Conservation (phyloP, 495 filamentous ascomycete genomes). For the Neurospora hispaniola region DNA sequence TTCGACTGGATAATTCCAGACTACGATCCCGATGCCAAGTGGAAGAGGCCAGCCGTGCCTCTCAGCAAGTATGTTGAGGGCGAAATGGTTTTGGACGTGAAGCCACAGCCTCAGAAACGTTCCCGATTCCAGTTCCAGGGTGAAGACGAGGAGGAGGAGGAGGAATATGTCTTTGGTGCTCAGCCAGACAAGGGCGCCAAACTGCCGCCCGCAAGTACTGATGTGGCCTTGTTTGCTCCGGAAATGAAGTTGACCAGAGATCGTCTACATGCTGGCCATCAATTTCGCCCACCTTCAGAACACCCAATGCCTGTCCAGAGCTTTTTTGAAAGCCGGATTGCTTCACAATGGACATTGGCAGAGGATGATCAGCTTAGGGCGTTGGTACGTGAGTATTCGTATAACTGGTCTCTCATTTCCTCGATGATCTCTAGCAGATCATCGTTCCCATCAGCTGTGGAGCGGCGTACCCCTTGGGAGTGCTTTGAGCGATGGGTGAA, state of each 20-base stretch:
- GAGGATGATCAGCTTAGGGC: conserved; percentile 84
- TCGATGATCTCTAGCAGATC: conserved; percentile 65
- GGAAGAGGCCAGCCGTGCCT: conserved; percentile 69
- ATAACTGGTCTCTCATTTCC: conserved; percentile 93
- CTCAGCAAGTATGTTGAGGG: conserved; percentile 77
- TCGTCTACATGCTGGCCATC: conserved; percentile 81
- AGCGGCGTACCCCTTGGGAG: conserved; percentile 93
- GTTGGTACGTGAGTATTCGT: conserved; percentile 82
- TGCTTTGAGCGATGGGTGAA: conserved; percentile 95
- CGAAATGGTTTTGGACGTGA: conserved; percentile 59
- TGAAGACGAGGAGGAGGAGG: conserved; percentile 53
- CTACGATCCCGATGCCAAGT: conserved; percentile 53
- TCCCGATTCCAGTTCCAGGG: conserved; percentile 69
- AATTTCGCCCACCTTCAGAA: conserved; percentile 87
- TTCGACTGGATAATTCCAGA: conserved; percentile 44
- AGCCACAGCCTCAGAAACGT: conserved; percentile 60
- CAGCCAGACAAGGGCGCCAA: conserved; percentile 29
- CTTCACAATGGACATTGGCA: conserved; percentile 80
- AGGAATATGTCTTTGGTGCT: conserved; percentile 35
- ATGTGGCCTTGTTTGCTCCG: conserved; percentile 78
- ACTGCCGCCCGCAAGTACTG: conserved; percentile 56
- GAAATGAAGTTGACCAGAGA: conserved; percentile 86
- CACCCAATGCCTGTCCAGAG: conserved; percentile 74
- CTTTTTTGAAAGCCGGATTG: conserved; percentile 76
- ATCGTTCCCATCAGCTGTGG: conserved; percentile 66